Evolutionary conservation across 2,329 filamentous ascomycete genomes (phyloP).

Genomic region (Thermoascus crustaceus): DNA sequence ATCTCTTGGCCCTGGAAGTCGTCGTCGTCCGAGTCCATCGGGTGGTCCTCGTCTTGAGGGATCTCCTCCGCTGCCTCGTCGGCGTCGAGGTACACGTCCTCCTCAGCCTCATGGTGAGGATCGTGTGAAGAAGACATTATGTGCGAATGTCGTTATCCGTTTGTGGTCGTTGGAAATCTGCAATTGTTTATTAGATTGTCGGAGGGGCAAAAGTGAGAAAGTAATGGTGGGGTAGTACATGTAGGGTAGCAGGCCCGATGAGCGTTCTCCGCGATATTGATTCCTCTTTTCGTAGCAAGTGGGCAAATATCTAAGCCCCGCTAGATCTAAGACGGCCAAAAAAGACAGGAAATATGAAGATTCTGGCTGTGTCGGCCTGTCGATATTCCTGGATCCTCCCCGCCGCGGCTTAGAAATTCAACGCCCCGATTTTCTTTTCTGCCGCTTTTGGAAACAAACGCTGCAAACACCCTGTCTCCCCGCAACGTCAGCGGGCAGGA

Average conservation of each 20-base stretch:
- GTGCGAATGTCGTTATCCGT: no score
- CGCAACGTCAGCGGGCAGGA: no score
- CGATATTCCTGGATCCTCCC: slow-evolving; percentile 1
- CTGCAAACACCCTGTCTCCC: slow-evolving; percentile 4
- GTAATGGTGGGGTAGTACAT: not conserved
- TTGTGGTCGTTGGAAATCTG: not conserved
- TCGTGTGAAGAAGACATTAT: slow-evolving; percentile 29
- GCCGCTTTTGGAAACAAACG: slow-evolving; percentile 1
- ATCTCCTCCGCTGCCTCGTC: slow-evolving; percentile 75
- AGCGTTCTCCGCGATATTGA: no score
- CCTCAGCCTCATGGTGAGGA: slow-evolving; percentile 46
- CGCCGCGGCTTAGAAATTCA: slow-evolving; percentile 4
- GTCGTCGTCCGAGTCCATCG: slow-evolving; percentile 64
- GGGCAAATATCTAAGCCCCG: no score
- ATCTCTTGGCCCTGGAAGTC: slow-evolving; percentile 56
- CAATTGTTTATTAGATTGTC: slow-evolving; percentile 4
- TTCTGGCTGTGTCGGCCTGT: no score
- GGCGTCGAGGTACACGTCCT: slow-evolving; percentile 64
- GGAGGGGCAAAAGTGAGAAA: slow-evolving; percentile 2
- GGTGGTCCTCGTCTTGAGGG: slow-evolving; percentile 57
- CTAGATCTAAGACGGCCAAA: no score
- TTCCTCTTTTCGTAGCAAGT: no score
- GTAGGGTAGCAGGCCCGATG: no score
- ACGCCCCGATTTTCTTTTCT: not conserved
- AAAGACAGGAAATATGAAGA: no score